These are phyloP conservation scores for Vinca minor DNA, from an alignment of 257 asterid species.

Conservation along the genomic window DNA sequence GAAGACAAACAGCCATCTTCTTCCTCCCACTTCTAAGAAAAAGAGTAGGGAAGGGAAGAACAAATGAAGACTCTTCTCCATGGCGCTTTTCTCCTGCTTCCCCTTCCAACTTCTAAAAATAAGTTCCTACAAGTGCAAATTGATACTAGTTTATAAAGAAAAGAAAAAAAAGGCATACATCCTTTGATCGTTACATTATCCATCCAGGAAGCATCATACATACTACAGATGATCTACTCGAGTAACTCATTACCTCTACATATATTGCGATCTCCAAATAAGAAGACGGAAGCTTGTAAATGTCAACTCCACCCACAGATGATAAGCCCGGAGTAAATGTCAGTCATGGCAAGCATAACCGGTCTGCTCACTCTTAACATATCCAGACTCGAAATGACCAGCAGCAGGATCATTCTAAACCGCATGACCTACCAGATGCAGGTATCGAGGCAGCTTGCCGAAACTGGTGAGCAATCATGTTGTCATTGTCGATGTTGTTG, in stretches of 20 bases:
- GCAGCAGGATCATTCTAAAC: slow-evolving; percentile 26
- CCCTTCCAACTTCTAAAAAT: slow-evolving; percentile 6
- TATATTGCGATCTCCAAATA: background rate
- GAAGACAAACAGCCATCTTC: background rate
- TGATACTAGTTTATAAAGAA: background rate
- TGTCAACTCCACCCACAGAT: slow-evolving; percentile 13
- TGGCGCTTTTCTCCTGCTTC: background rate
- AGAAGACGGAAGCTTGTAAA: slow-evolving; percentile 4
- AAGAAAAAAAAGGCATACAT: background rate
- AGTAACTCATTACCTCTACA: background rate
- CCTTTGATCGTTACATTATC: background rate
- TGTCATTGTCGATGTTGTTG: slow-evolving; percentile 21
- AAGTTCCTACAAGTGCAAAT: slow-evolving; percentile 2
- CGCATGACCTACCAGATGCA: slow-evolving; percentile 33
- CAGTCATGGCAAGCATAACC: slow-evolving; percentile 45
- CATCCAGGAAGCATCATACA: background rate
- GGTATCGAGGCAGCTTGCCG: slow-evolving; percentile 33
- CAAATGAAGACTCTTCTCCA: background rate
- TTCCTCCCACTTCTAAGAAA: background rate
- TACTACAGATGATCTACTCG: background rate
- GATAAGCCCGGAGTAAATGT: slow-evolving; percentile 26
- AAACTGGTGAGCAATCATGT: slow-evolving; percentile 27
- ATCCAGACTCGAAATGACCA: slow-evolving; percentile 18
- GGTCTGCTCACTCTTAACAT: slow-evolving; percentile 46
- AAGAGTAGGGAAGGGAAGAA: background rate